Conservation (phyloP, 2,329 filamentous ascomycete genomes). For the Aspergillus hiratsukae region DNA sequence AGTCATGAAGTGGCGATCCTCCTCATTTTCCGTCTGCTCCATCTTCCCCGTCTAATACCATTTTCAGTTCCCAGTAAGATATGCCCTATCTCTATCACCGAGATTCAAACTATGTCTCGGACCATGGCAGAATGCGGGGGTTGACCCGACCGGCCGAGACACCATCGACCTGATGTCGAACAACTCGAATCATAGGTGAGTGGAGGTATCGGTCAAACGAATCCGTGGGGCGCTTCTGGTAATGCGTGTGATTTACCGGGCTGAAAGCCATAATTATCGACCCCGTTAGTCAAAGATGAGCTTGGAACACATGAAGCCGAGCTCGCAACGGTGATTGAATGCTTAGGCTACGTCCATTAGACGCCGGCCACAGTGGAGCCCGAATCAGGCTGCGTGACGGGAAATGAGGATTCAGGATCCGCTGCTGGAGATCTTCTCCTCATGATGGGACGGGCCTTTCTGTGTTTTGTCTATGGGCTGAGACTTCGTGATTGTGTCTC, state of each 20-base stretch:
- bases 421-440: neutral
- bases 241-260: neutral
- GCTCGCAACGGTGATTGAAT: neutral
- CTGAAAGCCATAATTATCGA: neutral
- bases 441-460: neutral
- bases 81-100: neutral
- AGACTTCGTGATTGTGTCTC: neutral
- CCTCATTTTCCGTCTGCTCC: neutral
- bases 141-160: neutral
- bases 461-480: neutral
- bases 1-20: neutral
- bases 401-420: neutral
- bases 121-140: neutral
- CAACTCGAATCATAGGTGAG: neutral
- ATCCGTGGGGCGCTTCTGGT: neutral
- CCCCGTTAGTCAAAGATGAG: neutral
- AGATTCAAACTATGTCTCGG: neutral
- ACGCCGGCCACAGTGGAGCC: neutral
- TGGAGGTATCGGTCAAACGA: neutral
- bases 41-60: neutral
- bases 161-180: neutral
- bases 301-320: neutral
- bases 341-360: neutral
- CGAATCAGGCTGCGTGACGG: neutral
- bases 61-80: neutral